Conservation (phyloP, 306 rosid species). For the Datisca glomerata region DNA sequence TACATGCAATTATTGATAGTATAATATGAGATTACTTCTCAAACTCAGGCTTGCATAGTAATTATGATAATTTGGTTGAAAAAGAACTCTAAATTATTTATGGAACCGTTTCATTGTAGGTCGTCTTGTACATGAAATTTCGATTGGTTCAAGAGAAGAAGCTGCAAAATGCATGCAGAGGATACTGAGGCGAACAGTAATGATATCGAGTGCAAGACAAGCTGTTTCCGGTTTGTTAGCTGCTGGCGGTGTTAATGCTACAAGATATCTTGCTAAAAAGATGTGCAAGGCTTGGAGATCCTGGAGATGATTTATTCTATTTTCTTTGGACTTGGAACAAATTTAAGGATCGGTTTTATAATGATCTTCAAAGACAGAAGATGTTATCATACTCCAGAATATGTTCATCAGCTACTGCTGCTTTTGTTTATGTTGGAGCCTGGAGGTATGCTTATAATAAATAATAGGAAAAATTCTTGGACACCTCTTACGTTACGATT, state of each 20-base stretch:
- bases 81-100: background rate
- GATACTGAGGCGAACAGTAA: conserved; percentile 52
- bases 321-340: too few relatives aligned
- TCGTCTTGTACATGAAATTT: conserved; percentile 19
- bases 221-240: conserved; percentile 70
- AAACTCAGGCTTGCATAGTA: background rate
- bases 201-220: conserved; percentile 88
- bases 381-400: too few relatives aligned
- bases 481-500: too few relatives aligned
- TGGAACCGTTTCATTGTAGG: conserved; percentile 32
- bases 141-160: conserved; percentile 45
- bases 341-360: too few relatives aligned
- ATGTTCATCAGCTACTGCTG: too few relatives aligned
- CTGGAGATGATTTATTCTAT: conserved; percentile 39
- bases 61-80: background rate
- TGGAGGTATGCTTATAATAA: too few relatives aligned
- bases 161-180: conserved; percentile 64
- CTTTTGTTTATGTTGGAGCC: too few relatives aligned
- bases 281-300: conserved; percentile 79
- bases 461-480: too few relatives aligned
- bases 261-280: conserved; percentile 51
- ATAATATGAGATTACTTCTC: background rate
- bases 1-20: background rate
- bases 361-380: too few relatives aligned
- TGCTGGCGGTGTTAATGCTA: conserved; percentile 55